Base-by-base conservation (phyloP, 768 basidiomycete species). In the Panaeolus papilionaceus region DNA sequence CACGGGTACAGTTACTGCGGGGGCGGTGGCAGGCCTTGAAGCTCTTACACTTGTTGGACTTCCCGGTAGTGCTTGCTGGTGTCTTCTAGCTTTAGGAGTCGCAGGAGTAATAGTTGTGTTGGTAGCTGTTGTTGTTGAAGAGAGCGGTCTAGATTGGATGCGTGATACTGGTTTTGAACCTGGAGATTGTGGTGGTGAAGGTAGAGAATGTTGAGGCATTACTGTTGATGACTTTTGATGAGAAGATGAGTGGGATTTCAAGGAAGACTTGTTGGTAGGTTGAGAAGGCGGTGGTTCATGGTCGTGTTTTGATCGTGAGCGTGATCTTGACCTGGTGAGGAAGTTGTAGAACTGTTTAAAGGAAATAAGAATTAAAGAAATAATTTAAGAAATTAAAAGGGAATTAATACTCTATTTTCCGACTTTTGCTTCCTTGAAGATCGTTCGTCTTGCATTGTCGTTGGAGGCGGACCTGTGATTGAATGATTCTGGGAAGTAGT, bases 71-170 rank as follows among this genome's bases (percentile, higher is more conserved):
- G 44, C 44, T 63, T 68, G 62, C 45, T 61, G 62, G 2, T 47
- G 69, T n/a, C 73, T 72, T 70, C 76, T 58, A 44, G 80, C 69
- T 70, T 78, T 87, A 28, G 86, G 86, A 0, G 87, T 86, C 16
- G 79, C 78, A n/a, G 89, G 88, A 6, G 85, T 87, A 65, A 88
- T 80, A 4, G 90, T 90, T 20, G 85, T 82, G 71, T 86, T 86
- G 2, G 90, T 90, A 0, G 86, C 84, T 18, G 86, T 86, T 0
- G 90, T 90, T 0, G 86, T 88, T 23, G 88, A 85, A 2, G 90
- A 91, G 26, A 92, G 78, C 3, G 91, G 91, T 6, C 91, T 85
- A 23, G 86, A 88, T 67, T 81, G 80, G 66, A 85, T 67, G 66
- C 88, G 84, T 4, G 84, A 79, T 28, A 80, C 70, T 1, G 88